A percentile compares a stretch with the other conserved stretches of the same genome.
Evolutionary conservation across 2,329 filamentous ascomycete species (phyloP).

Genomic region (Ceratocystiopsis minuta): DNA sequence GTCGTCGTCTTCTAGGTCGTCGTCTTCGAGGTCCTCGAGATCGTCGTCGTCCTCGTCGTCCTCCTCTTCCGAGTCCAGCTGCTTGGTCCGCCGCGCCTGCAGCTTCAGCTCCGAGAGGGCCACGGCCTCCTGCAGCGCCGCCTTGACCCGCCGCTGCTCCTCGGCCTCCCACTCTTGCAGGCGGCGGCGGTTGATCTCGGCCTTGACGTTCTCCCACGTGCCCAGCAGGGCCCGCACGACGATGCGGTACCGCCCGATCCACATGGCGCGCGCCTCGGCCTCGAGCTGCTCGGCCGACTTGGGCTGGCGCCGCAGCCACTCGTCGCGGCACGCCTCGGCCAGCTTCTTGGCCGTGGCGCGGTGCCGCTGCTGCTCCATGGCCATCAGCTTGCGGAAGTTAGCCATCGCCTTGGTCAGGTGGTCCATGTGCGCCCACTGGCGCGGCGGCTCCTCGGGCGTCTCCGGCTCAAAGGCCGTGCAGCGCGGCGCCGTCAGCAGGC

Average conservation of each 20-base stretch:
- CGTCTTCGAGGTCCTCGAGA: conserved; percentile 20
- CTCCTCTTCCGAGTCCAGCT: conserved; percentile 32
- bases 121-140: conserved; percentile 55
- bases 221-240: conserved; percentile 40
- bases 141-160: conserved; percentile 45
- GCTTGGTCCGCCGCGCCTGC: conserved; percentile 36
- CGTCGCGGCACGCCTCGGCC: conserved; percentile 60
- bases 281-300: conserved; percentile 68
- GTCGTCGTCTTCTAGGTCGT: conserved; percentile 21
- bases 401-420: conserved; percentile 64
- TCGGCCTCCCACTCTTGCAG: conserved; percentile 46
- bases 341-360: conserved; percentile 58
- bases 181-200: conserved; percentile 41
- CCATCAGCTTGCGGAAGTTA: conserved; percentile 65
- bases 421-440: conserved; percentile 75
- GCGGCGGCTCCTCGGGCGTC: conserved; percentile 50
- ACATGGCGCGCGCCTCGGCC: conserved; percentile 52
- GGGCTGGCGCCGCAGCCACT: conserved; percentile 55
- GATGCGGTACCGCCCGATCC: conserved; percentile 50
- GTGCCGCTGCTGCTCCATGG: conserved; percentile 63
- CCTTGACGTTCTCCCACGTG: conserved; percentile 47
- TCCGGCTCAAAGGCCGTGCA: conserved; percentile 62
- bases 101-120: conserved; percentile 53
- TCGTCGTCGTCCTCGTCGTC: conserved; percentile 26
- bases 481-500: conserved; percentile 49